These are phyloP conservation scores for Phellopilus nigrolimitatus DNA, from an alignment of 1,284 basidiomycete species.

Conservation along the genomic window DNA sequence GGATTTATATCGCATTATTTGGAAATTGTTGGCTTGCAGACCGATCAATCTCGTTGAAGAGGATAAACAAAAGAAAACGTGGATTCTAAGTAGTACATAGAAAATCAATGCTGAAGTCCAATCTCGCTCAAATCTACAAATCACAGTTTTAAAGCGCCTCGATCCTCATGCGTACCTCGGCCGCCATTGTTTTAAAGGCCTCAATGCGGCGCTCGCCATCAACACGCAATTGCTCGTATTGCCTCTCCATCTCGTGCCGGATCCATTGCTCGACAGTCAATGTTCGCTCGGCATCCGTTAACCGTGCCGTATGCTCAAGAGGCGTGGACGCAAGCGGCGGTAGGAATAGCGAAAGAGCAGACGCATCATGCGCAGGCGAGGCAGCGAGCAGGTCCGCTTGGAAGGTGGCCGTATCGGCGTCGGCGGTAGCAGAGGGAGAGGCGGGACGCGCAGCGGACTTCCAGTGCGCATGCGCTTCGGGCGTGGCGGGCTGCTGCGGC, in stretches of 20 bases:
- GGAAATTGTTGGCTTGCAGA: too few relatives aligned
- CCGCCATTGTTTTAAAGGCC: conserved; percentile 53
- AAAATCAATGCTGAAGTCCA: neutral
- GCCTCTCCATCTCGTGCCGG: conserved; percentile 58
- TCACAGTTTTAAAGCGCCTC: conserved; percentile 32
- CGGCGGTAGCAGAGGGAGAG: conserved; percentile 1
- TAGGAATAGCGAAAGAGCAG: conserved; percentile 8
- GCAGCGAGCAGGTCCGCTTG: conserved; percentile 15
- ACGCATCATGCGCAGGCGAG: too few relatives aligned
- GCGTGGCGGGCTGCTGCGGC: neutral
- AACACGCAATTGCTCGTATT: conserved; percentile 54
- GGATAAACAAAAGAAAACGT: too few relatives aligned
- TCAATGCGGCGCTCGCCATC: conserved; percentile 60
- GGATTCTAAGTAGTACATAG: too few relatives aligned
- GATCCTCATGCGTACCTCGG: conserved; percentile 48
- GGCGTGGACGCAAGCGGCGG: conserved; percentile 16
- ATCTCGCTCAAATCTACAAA: neutral
- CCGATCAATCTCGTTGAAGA: too few relatives aligned
- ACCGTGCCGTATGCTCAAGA: conserved; percentile 19
- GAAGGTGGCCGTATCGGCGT: neutral
- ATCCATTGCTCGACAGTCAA: conserved; percentile 80
- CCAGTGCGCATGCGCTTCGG: neutral
- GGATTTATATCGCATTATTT: too few relatives aligned
- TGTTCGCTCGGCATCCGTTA: conserved; percentile 59
- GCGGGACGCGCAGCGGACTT: neutral